Evolutionary conservation across 768 basidiomycete species (phyloP).

Genomic region (Tylopilus subfusipes): DNA sequence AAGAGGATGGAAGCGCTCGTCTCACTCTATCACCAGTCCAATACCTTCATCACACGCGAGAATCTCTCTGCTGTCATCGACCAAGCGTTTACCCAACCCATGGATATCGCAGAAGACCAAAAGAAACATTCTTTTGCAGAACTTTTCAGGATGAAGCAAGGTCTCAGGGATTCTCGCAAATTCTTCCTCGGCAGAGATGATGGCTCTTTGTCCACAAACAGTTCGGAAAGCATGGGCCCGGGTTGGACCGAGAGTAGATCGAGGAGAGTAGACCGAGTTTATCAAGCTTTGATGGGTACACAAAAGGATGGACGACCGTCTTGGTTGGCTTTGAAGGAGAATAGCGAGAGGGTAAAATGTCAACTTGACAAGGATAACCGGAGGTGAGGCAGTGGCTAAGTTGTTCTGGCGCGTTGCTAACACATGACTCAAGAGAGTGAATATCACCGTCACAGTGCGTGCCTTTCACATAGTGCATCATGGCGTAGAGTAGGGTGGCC

Average conservation of each 20-base stretch:
- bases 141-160: conserved; percentile 12
- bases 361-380: conserved; percentile 16
- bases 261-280: conserved; percentile 24
- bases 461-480: neutral
- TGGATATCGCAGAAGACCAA: conserved; percentile 16
- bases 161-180: conserved; percentile 14
- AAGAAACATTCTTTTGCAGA: conserved; percentile 15
- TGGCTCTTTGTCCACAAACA: neutral
- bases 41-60: conserved; percentile 65
- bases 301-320: conserved; percentile 31
- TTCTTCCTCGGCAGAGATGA: conserved; percentile 31
- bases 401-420: conserved; percentile 2
- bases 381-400: neutral
- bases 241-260: conserved; percentile 29
- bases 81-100: conserved; percentile 46
- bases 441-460: neutral
- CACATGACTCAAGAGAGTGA: neutral
- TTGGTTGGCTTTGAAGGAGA: conserved; percentile 33
- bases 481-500: neutral
- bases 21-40: conserved; percentile 73
- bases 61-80: conserved; percentile 65
- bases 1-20: conserved; percentile 65
- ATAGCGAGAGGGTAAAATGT: conserved; percentile 16
- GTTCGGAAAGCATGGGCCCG: conserved; percentile 28
- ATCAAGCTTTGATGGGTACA: conserved; percentile 28